phyloP scores from a whole-genome alignment of 345 rosid species.

The Eucalyptus coolabah region DNA sequence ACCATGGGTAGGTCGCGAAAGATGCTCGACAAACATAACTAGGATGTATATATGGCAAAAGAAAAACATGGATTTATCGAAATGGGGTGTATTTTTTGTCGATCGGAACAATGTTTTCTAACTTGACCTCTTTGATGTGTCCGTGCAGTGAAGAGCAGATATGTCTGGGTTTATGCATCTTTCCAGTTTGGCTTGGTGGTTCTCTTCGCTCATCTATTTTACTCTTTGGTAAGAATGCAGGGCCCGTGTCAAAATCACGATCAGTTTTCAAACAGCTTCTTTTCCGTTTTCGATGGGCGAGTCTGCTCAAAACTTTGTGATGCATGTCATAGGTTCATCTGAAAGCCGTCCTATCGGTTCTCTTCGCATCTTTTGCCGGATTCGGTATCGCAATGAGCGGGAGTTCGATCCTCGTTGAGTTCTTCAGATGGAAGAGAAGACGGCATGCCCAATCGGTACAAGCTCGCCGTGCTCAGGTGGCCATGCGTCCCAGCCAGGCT shows the following conservation, averaged over 20 bases:
- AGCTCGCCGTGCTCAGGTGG: neutral
- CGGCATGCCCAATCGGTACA: slow-evolving; percentile 11
- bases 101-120: neutral
- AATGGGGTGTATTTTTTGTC: neutral
- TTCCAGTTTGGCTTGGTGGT: slow-evolving; percentile 76
- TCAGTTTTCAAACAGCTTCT: neutral
- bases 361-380: slow-evolving; percentile 76
- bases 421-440: slow-evolving; percentile 63
- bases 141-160: slow-evolving; percentile 62
- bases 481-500: slow-evolving; percentile 12
- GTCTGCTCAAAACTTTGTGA: neutral
- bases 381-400: slow-evolving; percentile 82
- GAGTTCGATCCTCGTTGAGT: slow-evolving; percentile 65
- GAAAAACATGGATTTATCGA: neutral
- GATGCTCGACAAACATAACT: neutral
- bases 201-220: slow-evolving; percentile 76
- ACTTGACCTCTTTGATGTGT: neutral
- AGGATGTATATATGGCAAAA: neutral
- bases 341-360: slow-evolving; percentile 61
- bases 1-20: slow-evolving; percentile 64
- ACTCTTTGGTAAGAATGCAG: slow-evolving; percentile 52
- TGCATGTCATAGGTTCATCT: slow-evolving; percentile 33
- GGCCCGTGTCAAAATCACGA: neutral
- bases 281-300: neutral
- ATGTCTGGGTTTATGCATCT: slow-evolving; percentile 82